Evolutionary conservation across 768 basidiomycete species (phyloP), one percentile per base, ranked within the genome.

Genomic region (Chalciporus pseudorubinellus): DNA sequence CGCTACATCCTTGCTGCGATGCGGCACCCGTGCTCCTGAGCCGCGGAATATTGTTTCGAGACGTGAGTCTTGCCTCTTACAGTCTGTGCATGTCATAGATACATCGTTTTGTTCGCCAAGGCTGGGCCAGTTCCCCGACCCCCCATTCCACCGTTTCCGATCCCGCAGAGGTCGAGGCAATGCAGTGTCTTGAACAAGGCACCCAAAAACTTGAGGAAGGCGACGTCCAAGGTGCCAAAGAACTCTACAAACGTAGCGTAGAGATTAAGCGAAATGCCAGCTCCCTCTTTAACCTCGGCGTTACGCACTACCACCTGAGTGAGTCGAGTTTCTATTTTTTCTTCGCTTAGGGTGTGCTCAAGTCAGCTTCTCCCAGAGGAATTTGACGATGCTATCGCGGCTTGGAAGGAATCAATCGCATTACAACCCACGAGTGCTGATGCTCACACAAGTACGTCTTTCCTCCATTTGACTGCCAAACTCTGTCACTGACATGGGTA

Each of bases 271-370:
- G 83, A 52, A 88, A 78, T 48, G 87, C 89, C 10, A 89, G 86
- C 66, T 84, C 87, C 12, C 77, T 93, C 34, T 93, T 92, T 71
- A 93, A 93, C 65, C 78, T 92, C 13, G 91, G 92, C 39, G 92
- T 93, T 26, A 91, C 92, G 4, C 85, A 90, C 63, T 93, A 92
- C 67, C 91, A 93, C 68, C 79, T 92, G 43, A 92, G 90, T 92
- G 65, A 51, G 84, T 76, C 47, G 20, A 53, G 38, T 48, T 57
- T 44, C 34, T 43, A 52, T 50, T 59, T 52, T 48, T 59, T 52
- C 44, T 43, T 39, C 41, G 44, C 13, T 16, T 14, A n/a, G 57
- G 59, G 50, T 47, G 49, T 52, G 44, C 56, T 60, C 43, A 57
- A 55, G 33, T 42, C 39, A 50, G 39, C 48, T 51, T 53, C 49